Conservation (phyloP, 305 asterid genomes). For the Rubia peregrina region DNA sequence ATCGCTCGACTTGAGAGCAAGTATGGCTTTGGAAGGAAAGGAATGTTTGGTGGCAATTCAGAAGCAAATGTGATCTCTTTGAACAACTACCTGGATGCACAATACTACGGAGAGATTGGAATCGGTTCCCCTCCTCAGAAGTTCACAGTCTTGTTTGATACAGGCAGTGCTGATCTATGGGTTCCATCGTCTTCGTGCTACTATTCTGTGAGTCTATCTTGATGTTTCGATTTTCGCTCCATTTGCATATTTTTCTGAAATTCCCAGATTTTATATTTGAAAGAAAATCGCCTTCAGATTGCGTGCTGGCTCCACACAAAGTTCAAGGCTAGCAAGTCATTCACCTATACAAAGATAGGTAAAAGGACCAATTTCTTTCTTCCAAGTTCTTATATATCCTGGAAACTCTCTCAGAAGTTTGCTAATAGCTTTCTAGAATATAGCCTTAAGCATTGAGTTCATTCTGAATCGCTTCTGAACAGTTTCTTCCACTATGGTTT, state of each 20-base stretch:
- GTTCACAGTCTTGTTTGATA: conserved; percentile 79
- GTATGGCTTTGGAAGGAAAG: conserved; percentile 27
- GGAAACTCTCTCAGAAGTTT: background rate
- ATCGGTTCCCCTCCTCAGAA: conserved; percentile 94
- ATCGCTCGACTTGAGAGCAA: conserved; percentile 37
- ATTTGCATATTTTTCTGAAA: background rate
- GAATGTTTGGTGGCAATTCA: conserved; percentile 39
- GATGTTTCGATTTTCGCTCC: background rate
- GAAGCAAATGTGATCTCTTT: conserved; percentile 42
- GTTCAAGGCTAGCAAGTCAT: conserved; percentile 67
- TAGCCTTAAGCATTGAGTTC: background rate
- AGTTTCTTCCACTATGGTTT: conserved; percentile 10
- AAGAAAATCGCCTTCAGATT: conserved; percentile 32
- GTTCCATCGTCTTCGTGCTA: conserved; percentile 93
- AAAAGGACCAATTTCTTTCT: conserved; percentile 12
- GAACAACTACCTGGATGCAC: conserved; percentile 94
- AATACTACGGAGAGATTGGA: conserved; percentile 81
- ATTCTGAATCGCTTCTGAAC: background rate
- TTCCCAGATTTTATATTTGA: background rate
- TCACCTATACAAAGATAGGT: conserved; percentile 65
- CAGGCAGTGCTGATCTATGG: conserved; percentile 97
- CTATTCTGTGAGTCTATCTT: conserved; percentile 61
- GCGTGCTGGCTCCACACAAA: conserved; percentile 77
- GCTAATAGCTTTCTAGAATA: background rate
- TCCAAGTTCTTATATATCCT: background rate